Conservation (phyloP, 495 filamentous ascomycete species). For the Hypoxylon perforatum region DNA sequence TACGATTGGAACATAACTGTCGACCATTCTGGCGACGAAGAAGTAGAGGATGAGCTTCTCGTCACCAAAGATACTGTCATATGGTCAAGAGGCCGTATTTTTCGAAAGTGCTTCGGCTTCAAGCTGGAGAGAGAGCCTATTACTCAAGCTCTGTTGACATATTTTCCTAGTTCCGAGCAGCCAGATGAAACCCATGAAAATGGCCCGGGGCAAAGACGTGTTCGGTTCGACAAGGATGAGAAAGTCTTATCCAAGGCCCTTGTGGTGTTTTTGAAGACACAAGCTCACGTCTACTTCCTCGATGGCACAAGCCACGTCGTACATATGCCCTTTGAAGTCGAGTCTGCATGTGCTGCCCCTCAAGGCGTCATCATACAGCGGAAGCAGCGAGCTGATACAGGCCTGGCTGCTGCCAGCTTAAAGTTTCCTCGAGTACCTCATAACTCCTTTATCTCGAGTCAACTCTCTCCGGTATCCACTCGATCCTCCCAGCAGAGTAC, state of each 20-base stretch:
- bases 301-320: constrained; percentile 88
- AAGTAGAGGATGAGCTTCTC: constrained; percentile 84
- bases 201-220: constrained; percentile 18
- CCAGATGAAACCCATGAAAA: constrained; percentile 24
- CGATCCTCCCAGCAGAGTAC: constrained; percentile 59
- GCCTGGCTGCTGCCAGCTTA: constrained; percentile 55
- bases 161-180: constrained; percentile 72
- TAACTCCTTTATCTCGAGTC: constrained; percentile 82
- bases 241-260: constrained; percentile 71
- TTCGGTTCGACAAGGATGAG: constrained; percentile 15
- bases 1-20: constrained; percentile 78
- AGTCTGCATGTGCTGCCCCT: constrained; percentile 83
- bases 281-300: constrained; percentile 94
- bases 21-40: constrained; percentile 55
- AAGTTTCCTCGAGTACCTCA: constrained; percentile 71
- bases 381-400: constrained; percentile 61
- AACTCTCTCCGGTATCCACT: constrained; percentile 59
- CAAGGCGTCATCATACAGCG: constrained; percentile 86
- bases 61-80: constrained; percentile 84
- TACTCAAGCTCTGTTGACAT: constrained; percentile 83
- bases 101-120: constrained; percentile 88
- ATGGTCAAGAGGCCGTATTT: constrained; percentile 88
- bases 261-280: constrained; percentile 90
- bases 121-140: constrained; percentile 87
- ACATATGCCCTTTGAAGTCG: constrained; percentile 93